Evolutionary conservation across 495 filamentous ascomycete genomes (phyloP), one percentile per base, ranked within the genome.

Genomic region (Talaromyces borbonicus): DNA sequence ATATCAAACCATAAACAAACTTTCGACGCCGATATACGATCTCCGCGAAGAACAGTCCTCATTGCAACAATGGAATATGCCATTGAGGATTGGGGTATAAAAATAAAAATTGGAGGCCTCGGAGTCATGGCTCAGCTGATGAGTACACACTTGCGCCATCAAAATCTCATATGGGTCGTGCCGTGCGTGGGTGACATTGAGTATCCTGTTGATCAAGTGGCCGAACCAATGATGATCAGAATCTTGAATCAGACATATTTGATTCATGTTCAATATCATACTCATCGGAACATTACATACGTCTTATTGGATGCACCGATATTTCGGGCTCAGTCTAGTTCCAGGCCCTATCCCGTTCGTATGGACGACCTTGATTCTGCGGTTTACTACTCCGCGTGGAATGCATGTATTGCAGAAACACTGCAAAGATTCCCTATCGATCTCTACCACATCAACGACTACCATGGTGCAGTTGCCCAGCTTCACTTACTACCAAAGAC

Each of bases 401-500:
- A 82, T 52, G 63, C 61, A 36, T 81, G 77, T 47, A 80, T 81
- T 48, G 78, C 79, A 15, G 65, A 77, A 49, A 57, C 76, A 0
- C 70, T 78, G 46, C 68, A 45, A 37, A 49, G 49, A 11, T 57
- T 52, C 43, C 40, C 12, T 27, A 63, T 81, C 42, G 76, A 83
- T 50, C 53, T 84, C 20, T 84, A 84, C 54, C 80, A 84, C 58
- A 80, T 83, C 57, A 84, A 84, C 58, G 80, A 84, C 51, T 84
- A 82, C 60, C 80, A 84, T 52, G 80, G 80, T 14, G 75, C 77
- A 18, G 57, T 76, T 2, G 80, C 80, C 14, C 79, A 78, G 18
- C 56, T 83, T 4, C 74, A 84, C 51, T 59, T 82, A 6, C 69
- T 83, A 1, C 79, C 80, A 11, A 49, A 60, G 5, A 76, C 71